Evolutionary conservation across 2,329 filamentous ascomycete genomes (phyloP).

Genomic region (Claviceps quebecensis): DNA sequence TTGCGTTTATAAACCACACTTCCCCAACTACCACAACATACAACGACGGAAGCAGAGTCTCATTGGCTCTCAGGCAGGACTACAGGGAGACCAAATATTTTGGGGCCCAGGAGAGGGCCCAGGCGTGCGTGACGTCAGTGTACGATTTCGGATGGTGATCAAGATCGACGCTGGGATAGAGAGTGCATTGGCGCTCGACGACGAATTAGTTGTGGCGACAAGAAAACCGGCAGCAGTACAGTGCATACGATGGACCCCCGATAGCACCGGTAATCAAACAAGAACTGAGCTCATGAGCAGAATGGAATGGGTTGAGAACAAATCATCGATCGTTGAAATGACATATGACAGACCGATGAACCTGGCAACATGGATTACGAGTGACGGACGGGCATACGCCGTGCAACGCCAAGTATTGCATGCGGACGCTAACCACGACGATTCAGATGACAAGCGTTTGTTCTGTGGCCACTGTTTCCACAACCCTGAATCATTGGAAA

Average conservation of each 20-base stretch:
- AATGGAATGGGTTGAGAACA: constrained; percentile 76
- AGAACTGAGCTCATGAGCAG: constrained; percentile 79
- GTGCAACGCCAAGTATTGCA: constrained; percentile 54
- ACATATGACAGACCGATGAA: constrained; percentile 95
- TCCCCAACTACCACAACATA: constrained; percentile 52
- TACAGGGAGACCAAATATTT: constrained; percentile 46
- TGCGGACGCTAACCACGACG: constrained; percentile 25
- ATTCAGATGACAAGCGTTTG: constrained; percentile 46
- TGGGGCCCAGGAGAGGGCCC: constrained; percentile 70
- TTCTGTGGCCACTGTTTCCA: constrained; percentile 93
- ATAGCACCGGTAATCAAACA: constrained; percentile 68
- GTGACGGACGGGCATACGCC: constrained; percentile 76
- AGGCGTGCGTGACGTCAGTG: constrained; percentile 71
- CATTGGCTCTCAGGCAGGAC: constrained; percentile 39
- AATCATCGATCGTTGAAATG: constrained; percentile 66
- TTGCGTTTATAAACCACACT: constrained; percentile 72
- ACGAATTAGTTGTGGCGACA: constrained; percentile 85
- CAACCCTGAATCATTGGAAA: constrained; percentile 42
- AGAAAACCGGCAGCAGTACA: constrained; percentile 87
- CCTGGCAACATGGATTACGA: constrained; percentile 81
- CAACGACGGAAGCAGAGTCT: constrained; percentile 49
- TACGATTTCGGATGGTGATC: constrained; percentile 94
- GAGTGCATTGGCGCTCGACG: constrained; percentile 75
- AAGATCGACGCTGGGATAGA: constrained; percentile 93
- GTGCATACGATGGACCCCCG: constrained; percentile 88